These are phyloP conservation scores for Suillus brevipes DNA, from an alignment of 768 basidiomycete species.

Conservation along the genomic window DNA sequence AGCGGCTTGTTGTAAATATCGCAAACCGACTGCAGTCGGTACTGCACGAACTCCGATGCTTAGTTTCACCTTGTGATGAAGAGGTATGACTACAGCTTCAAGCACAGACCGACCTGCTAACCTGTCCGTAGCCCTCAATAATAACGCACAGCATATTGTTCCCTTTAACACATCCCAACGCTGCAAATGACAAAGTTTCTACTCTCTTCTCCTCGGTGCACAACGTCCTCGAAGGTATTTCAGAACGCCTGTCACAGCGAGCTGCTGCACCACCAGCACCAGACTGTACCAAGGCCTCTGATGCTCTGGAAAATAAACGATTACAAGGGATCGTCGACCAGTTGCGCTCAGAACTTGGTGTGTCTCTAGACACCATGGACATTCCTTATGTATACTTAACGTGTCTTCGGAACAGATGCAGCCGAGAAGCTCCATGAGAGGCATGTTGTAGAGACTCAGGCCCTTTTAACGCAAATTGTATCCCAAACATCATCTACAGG, in stretches of 20 bases:
- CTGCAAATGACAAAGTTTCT: constrained; percentile 48
- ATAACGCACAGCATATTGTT: constrained; percentile 53
- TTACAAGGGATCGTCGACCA: constrained; percentile 50
- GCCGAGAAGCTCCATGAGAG: constrained; percentile 46
- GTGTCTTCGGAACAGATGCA: constrained; percentile 36
- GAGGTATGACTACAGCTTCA: constrained; percentile 40
- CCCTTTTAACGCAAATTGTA: constrained; percentile 56
- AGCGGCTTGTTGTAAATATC: constrained; percentile 56
- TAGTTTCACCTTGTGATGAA: constrained; percentile 43
- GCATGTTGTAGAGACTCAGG: constrained; percentile 48
- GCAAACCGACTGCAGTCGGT: constrained; percentile 67
- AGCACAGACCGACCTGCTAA: constrained; percentile 9
- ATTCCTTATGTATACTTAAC: constrained; percentile 14
- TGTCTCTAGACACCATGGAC: constrained; percentile 15
- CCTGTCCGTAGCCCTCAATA: constrained; percentile 39
- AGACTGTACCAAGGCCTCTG: constrained; percentile 23
- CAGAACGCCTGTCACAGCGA: constrained; percentile 22
- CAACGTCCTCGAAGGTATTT: constrained; percentile 34
- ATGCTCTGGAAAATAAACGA: constrained; percentile 46
- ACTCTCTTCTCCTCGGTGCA: constrained; percentile 45
- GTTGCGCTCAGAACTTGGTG: constrained; percentile 62
- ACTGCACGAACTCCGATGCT: constrained; percentile 45
- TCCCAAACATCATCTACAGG: constrained; percentile 32
- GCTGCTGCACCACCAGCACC: constrained; percentile 16
- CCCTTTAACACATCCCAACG: constrained; percentile 51